Base-by-base conservation (phyloP, 768 basidiomycete species). In the Leucocoprinus leucothites region DNA sequence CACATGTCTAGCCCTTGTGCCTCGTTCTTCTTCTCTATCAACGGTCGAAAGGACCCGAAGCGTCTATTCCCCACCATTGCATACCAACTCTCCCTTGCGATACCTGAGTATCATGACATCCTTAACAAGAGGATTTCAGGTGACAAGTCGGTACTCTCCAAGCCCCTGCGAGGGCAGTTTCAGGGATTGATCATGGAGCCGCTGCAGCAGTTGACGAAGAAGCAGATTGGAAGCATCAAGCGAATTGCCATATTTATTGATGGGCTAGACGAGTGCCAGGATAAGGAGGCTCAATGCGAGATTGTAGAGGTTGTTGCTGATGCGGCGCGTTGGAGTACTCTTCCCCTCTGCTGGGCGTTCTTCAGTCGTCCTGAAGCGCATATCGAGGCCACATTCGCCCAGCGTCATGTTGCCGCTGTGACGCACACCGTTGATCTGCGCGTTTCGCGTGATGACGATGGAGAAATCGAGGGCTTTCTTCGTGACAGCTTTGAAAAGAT, bases 381-480 rank as follows among this genome's bases (percentile, higher is more conserved):
- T 26, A 53, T 53, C 31, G 34, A 53, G 19, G 21, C 43, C 9
- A 26, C 52, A 8, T 47, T 53, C 38, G 9, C 34, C 34, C 13
- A 5, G 16, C 8, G 14, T 9, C 11, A 46, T 3, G 18, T 47
- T 6, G 19, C 31, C 13, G 7, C 14, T 1, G n/a, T 53, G 6
- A 35, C 31, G 16, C 11, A 36, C 24, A 36, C 16, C 1, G 19
- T 34, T 19, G 13, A 45, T 3, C 44, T 53, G 16, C 52, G 31
- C 3, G 11, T 35, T 9, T 53, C 52, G n/a, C 21, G 31, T 18
- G 38, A 48, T 3, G 38, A 25, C 2, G 16, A 50, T 21, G 21
- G 36, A 8, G 58, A 59, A 24, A 59, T 59, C 14, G 45, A 56
- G 13, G 48, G 36, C 4, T 59, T 51, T 31, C 48, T 59, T 16